These are phyloP conservation scores for Moelleriella libera DNA, from an alignment of 2,329 filamentous ascomycete species.

Conservation along the genomic window DNA sequence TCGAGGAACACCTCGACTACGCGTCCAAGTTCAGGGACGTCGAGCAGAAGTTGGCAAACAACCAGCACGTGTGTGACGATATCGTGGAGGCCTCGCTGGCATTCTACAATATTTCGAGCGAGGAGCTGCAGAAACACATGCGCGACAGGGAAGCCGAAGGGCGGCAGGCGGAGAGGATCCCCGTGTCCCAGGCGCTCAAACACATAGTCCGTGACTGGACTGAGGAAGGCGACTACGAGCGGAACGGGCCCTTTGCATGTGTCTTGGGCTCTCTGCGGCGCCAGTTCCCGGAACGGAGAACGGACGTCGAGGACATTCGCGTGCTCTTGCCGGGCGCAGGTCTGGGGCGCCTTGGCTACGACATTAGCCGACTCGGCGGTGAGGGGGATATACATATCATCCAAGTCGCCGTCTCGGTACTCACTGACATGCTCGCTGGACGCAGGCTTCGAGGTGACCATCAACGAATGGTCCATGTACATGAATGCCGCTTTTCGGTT, in stretches of 20 bases:
- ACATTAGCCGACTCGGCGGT: constrained; percentile 29
- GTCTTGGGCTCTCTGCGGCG: constrained; percentile 18
- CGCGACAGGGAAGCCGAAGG: constrained; percentile 21
- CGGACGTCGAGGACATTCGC: constrained; percentile 11
- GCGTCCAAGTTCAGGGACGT: constrained; percentile 34
- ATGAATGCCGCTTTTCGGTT: constrained; percentile 41
- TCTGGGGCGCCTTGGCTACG: constrained; percentile 35
- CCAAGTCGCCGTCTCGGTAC: no score
- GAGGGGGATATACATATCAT: neutral
- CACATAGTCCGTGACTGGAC: constrained; percentile 46
- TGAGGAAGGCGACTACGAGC: constrained; percentile 28
- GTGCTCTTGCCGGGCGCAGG: constrained; percentile 39
- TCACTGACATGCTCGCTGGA: neutral
- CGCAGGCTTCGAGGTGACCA: constrained; percentile 33
- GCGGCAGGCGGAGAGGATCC: constrained; percentile 27
- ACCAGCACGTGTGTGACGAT: constrained; percentile 28
- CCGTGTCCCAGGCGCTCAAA: constrained; percentile 38
- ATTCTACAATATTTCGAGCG: constrained; percentile 28
- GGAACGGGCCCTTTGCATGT: constrained; percentile 25
- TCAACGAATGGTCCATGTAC: constrained; percentile 44
- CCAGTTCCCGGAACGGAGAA: constrained; percentile 14
- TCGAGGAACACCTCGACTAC: constrained; percentile 43
- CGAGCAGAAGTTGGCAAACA: constrained; percentile 26
- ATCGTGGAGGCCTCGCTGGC: constrained; percentile 29
- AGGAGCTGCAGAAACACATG: constrained; percentile 30